Evolutionary conservation across 495 filamentous ascomycete species (phyloP).

Genomic region (Podospora sp.): DNA sequence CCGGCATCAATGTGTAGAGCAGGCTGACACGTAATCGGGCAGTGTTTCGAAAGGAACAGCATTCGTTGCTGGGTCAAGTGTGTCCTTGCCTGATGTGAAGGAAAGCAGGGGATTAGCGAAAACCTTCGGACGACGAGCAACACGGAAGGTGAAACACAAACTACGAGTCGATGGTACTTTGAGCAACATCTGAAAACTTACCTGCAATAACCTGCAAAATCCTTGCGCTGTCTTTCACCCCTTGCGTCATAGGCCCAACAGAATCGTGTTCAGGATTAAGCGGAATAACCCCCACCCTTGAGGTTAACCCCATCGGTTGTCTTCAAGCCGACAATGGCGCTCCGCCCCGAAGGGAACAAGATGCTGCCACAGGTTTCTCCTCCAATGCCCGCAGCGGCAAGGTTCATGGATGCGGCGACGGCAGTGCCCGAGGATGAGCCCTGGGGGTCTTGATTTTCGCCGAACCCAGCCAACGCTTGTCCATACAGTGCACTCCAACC

Average conservation of each 20-base stretch:
- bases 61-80: too few relatives aligned
- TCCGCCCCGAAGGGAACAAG: not conserved
- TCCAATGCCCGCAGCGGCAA: not conserved
- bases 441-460: not conserved
- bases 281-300: not conserved
- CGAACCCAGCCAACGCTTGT: not conserved
- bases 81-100: too few relatives aligned
- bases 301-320: not conserved
- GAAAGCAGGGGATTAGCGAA: too few relatives aligned
- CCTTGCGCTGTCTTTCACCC: not conserved
- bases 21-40: too few relatives aligned
- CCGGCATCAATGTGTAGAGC: too few relatives aligned
- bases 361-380: constrained; percentile 9
- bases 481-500: constrained; percentile 1
- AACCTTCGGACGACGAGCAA: too few relatives aligned
- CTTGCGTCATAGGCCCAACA: not conserved
- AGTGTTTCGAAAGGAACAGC: too few relatives aligned
- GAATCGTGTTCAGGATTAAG: not conserved
- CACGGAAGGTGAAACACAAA: too few relatives aligned
- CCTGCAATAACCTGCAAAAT: constrained; percentile 2
- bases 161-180: too few relatives aligned
- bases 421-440: not conserved
- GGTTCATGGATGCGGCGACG: not conserved
- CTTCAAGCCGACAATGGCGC: not conserved
- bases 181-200: not conserved